Evolutionary conservation across 805 yeast species (phyloP).

Genomic region (Candida quercuum): DNA sequence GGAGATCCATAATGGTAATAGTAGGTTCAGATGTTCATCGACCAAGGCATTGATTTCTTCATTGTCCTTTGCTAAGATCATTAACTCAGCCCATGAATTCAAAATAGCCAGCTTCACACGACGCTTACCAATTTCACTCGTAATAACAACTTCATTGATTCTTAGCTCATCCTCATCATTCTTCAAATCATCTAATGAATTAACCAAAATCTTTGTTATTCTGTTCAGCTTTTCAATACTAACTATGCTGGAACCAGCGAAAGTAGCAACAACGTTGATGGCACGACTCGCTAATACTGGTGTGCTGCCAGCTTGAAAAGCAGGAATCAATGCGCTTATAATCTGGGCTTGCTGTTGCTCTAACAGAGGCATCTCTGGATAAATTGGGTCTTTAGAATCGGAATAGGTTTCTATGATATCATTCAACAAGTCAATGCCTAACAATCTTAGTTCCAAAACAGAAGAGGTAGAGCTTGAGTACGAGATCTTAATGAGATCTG

Average conservation of each 20-base stretch:
- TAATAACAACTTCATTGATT: conserved; percentile 51
- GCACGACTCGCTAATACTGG: conserved; percentile 74
- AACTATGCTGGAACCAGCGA: conserved; percentile 58
- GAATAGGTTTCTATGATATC: conserved; percentile 58
- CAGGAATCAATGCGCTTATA: conserved; percentile 82
- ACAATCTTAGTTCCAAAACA: conserved; percentile 49
- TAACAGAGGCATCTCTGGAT: conserved; percentile 62
- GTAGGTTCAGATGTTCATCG: conserved; percentile 47
- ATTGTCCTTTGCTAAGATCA: conserved; percentile 29
- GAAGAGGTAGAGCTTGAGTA: conserved; percentile 78
- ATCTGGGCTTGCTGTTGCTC: conserved; percentile 96
- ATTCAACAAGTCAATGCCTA: conserved; percentile 65
- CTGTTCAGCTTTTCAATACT: conserved; percentile 44
- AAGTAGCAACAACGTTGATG: conserved; percentile 68
- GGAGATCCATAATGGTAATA: conserved; percentile 77
- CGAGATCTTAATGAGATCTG: conserved; percentile 70
- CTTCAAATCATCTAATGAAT: conserved; percentile 54
- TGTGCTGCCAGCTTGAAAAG: conserved; percentile 69
- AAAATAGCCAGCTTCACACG: conserved; percentile 55
- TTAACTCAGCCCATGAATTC: conserved; percentile 70
- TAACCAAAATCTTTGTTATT: conserved; percentile 58
- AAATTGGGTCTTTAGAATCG: conserved; percentile 61
- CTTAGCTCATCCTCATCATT: conserved; percentile 29
- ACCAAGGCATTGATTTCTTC: conserved; percentile 46
- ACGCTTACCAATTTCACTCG: conserved; percentile 35